phyloP scores from a whole-genome alignment of 768 basidiomycete genomes.

The Boletellus ananas region DNA sequence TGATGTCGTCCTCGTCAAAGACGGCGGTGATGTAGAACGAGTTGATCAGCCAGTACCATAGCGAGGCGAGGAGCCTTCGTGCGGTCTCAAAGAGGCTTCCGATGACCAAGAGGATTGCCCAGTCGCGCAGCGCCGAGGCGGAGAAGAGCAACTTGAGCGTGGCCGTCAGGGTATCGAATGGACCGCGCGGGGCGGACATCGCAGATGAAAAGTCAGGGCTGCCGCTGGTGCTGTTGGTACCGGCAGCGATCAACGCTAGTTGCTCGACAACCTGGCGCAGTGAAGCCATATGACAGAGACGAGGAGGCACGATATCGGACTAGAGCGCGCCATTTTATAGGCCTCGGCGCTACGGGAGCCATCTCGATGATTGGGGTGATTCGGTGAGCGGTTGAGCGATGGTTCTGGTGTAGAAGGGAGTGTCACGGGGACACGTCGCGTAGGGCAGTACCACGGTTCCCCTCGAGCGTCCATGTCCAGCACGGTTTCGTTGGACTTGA shows the following conservation, averaged over 20 bases:
- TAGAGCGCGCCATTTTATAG: slow-evolving; percentile 12
- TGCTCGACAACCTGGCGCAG: slow-evolving; percentile 31
- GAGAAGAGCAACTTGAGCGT: slow-evolving; percentile 47
- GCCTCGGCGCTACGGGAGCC: too few relatives aligned
- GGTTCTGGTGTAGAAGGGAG: too few relatives aligned
- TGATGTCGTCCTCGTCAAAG: slow-evolving; percentile 56
- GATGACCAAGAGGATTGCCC: slow-evolving; percentile 58
- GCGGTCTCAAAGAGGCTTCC: slow-evolving; percentile 59
- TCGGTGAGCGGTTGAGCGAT: too few relatives aligned
- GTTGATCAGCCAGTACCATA: slow-evolving; percentile 43
- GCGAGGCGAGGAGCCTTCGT: slow-evolving; percentile 42
- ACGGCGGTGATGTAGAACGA: slow-evolving; percentile 61
- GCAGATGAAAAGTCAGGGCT: slow-evolving; percentile 12
- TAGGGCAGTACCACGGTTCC: too few relatives aligned
- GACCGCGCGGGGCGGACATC: slow-evolving; percentile 12
- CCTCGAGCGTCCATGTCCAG: slow-evolving; percentile 5
- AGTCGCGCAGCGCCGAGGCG: slow-evolving; percentile 54
- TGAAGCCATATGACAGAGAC: slow-evolving; percentile 32
- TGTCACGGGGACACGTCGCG: too few relatives aligned
- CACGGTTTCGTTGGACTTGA: slow-evolving; percentile 55
- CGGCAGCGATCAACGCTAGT: slow-evolving; percentile 19
- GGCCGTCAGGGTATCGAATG: slow-evolving; percentile 31
- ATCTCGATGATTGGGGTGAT: too few relatives aligned
- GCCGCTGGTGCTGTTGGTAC: slow-evolving; percentile 5
- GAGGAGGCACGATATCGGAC: slow-evolving; percentile 46